Base-by-base conservation (phyloP, 202 grass and related monocot species). In the Miscanthus sacchariflorus region DNA sequence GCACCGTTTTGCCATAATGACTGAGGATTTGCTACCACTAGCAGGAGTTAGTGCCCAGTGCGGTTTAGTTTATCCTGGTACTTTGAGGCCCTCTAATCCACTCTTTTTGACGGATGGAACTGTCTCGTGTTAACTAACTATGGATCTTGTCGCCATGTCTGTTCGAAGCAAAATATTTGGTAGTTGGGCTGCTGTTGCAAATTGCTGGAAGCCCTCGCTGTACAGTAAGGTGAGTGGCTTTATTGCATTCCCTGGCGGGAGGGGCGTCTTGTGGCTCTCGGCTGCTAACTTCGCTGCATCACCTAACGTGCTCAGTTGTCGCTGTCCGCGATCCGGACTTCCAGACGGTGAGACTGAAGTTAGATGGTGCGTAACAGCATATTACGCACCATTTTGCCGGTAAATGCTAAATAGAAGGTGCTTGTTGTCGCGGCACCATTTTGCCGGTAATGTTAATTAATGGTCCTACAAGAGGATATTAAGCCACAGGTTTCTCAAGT, bases 221-320 rank as follows among this genome's bases (percentile, higher is more conserved):
- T 18, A 70, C 72, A 78, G 66, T 67, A 28, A 39, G 49, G 78
- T 12, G 71, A 85, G 68, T 56, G 43, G 78, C 33, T 66, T 88
- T 85, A 23, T 90, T 50, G 78, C 35, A 3, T 88, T 68, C 13
- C 86, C 72, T 66, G 33, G 54, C 54, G 44, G 72, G 78, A 78
- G 82, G 63, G 82, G 33, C 24, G 42, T 6, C 35, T 11, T 13
- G 70, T 74, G 59, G 59, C 27, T 50, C 12, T 12, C 27, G 25
- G 5, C 30, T 50, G 5, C 30, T 65, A 52, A 42, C 63, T 64
- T 35, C 13, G 27, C 46, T 42, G 78, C 23, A 48, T 38, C 25
- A 56, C 45, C 21, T 48, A 63, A 76, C 43, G 4, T 38, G 77
- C 61, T 88, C 76, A 70, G 35, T 2, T 58, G 50, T 77, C 35